Conservation (phyloP, 148 eudicot species). For the Simmondsia chinensis region DNA sequence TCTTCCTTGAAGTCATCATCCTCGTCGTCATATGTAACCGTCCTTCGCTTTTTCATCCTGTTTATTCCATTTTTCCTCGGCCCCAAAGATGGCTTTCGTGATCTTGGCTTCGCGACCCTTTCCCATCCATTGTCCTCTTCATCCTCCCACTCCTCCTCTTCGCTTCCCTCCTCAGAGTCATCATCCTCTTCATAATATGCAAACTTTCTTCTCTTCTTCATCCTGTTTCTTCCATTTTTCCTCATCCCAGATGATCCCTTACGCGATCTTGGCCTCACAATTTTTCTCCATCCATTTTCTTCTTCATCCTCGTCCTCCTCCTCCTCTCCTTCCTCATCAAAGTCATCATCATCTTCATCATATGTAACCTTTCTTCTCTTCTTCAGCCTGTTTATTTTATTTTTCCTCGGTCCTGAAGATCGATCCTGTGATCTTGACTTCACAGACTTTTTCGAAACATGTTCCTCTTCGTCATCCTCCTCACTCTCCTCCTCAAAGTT, state of each 20-base stretch:
- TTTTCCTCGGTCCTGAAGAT: slow-evolving; percentile 13
- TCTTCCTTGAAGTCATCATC: slow-evolving; percentile 32
- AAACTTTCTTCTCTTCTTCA: slow-evolving; percentile 31
- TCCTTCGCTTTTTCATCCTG: slow-evolving; percentile 31
- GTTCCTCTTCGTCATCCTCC: slow-evolving; percentile 13
- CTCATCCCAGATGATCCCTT: slow-evolving; percentile 16
- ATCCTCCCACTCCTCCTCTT: slow-evolving; percentile 30
- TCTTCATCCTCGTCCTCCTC: slow-evolving; percentile 23
- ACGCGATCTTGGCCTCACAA: slow-evolving; percentile 20
- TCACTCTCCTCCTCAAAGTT: slow-evolving; percentile 35
- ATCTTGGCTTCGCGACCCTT: slow-evolving; percentile 25
- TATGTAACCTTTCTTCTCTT: slow-evolving; percentile 27
- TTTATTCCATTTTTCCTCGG: slow-evolving; percentile 18
- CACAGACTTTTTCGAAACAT: slow-evolving; percentile 23
- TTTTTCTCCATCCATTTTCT: slow-evolving; percentile 23
- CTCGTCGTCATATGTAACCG: slow-evolving; percentile 21
- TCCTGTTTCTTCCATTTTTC: slow-evolving; percentile 16
- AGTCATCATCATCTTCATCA: slow-evolving; percentile 30
- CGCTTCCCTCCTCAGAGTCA: slow-evolving; percentile 23
- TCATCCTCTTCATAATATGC: slow-evolving; percentile 26
- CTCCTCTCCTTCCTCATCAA: slow-evolving; percentile 51
- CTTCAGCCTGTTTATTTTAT: slow-evolving; percentile 16
- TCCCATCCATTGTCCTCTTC: slow-evolving; percentile 19
- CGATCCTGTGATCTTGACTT: slow-evolving; percentile 24
- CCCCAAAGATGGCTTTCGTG: slow-evolving; percentile 12